Evolutionary conservation across 108 stramenopile genomes (phyloP).

Genomic region (Aurantiochytrium sp.): DNA sequence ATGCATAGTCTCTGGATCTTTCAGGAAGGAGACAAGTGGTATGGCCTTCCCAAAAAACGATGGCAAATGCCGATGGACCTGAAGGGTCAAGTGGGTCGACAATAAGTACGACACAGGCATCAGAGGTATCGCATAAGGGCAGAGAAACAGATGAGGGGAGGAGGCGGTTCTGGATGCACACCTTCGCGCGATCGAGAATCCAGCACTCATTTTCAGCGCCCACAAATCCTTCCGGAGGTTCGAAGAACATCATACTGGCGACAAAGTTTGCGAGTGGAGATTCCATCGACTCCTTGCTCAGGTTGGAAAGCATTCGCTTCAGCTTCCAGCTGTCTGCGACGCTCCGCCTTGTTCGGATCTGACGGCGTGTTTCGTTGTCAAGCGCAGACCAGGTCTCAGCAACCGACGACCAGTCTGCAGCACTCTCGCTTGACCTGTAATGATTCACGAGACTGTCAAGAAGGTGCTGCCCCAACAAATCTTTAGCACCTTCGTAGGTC

Average conservation of each 20-base stretch:
- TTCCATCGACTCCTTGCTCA: not conserved
- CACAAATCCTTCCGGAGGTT: not conserved
- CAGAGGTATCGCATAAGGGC: not conserved
- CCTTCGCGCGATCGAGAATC: not conserved
- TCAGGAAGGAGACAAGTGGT: not conserved
- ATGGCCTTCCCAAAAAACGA: not conserved
- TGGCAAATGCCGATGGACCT: not conserved
- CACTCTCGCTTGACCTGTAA: not conserved
- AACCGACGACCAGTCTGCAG: not conserved
- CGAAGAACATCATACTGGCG: not conserved
- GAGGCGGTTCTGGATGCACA: not conserved
- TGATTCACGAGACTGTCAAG: not conserved
- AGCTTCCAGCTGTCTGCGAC: not conserved
- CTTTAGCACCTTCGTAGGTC: not conserved
- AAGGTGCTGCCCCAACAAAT: not conserved
- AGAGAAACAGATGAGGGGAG: not conserved
- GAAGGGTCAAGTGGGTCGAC: not conserved
- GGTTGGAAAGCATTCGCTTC: not conserved
- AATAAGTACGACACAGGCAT: not conserved
- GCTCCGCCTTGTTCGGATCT: not conserved
- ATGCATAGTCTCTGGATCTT: not conserved
- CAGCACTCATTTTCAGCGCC: not conserved
- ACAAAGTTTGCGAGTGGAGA: not conserved
- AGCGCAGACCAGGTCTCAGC: not conserved
- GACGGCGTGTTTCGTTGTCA: not conserved